Evolutionary conservation across 2,329 filamentous ascomycete species (phyloP).

Genomic region (Colletotrichum lupini): DNA sequence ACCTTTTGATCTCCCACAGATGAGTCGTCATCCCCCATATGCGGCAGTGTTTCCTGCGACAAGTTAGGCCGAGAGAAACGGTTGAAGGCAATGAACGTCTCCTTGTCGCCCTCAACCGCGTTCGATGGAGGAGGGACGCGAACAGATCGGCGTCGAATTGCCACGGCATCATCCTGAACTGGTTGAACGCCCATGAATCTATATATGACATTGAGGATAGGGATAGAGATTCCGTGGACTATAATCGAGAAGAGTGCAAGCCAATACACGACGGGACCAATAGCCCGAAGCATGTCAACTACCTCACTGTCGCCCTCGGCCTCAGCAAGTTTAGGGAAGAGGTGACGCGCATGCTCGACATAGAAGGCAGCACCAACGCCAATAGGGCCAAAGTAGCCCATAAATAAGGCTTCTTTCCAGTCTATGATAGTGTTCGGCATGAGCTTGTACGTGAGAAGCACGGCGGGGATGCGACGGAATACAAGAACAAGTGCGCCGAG

Average conservation of each 20-base stretch:
- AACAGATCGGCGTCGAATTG: conserved; percentile 50
- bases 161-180: conserved; percentile 54
- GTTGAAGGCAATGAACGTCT: conserved; percentile 59
- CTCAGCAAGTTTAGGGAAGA: conserved; percentile 50
- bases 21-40: conserved; percentile 7
- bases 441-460: conserved; percentile 64
- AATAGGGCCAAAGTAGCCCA: conserved; percentile 80
- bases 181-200: conserved; percentile 50
- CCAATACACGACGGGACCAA: conserved; percentile 54
- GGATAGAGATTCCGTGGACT: conserved; percentile 60
- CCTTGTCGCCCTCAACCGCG: conserved; percentile 49
- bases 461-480: conserved; percentile 67
- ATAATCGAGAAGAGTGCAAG: conserved; percentile 55
- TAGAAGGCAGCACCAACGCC: conserved; percentile 84
- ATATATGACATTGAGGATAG: conserved; percentile 53
- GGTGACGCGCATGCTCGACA: conserved; percentile 60
- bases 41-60: conserved; percentile 2
- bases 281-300: conserved; percentile 48
- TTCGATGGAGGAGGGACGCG: conserved; percentile 50
- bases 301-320: conserved; percentile 48
- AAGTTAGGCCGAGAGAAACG: conserved; percentile 55
- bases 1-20: conserved; percentile 13
- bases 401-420: conserved; percentile 69
- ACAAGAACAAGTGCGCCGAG: conserved; percentile 64
- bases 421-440: conserved; percentile 63